A percentile compares a stretch with the other conserved stretches of the same genome.
phyloP scores from a whole-genome alignment of 2,329 filamentous ascomycete species.

The Aureobasidium mangrovei region DNA sequence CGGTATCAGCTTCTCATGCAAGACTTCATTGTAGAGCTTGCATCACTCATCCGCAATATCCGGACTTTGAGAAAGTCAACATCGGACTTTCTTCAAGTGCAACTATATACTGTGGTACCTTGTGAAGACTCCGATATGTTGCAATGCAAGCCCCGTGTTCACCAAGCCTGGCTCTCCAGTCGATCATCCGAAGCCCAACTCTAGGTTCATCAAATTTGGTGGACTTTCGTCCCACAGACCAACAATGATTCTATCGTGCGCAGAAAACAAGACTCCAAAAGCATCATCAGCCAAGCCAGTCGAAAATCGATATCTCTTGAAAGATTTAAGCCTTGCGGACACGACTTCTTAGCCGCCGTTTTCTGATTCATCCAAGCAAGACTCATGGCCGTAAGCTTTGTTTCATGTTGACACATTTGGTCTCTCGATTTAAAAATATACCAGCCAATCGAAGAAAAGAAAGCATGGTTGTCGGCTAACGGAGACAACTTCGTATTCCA shows the following conservation, averaged over 20 bases:
- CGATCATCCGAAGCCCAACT: constrained; percentile 7
- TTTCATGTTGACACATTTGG: constrained; percentile 4
- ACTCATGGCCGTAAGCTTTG: background rate
- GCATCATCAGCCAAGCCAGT: constrained; percentile 1
- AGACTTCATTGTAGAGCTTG: background rate
- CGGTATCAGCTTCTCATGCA: background rate
- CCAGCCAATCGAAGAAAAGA: background rate
- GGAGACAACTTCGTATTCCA: no score
- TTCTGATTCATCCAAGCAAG: background rate
- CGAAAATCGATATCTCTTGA: background rate
- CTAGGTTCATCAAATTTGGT: background rate
- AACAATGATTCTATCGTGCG: background rate
- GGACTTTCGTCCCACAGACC: constrained; percentile 8
- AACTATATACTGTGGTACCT: background rate
- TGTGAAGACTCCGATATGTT: background rate
- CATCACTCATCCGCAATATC: background rate
- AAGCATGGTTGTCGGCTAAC: background rate
- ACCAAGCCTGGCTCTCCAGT: background rate
- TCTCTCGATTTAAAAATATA: constrained; percentile 4
- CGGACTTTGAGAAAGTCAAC: background rate
- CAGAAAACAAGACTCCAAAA: background rate
- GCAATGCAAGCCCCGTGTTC: background rate
- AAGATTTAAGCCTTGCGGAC: background rate
- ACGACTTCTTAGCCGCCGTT: background rate
- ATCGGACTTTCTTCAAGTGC: constrained; percentile 2